Conservation (phyloP, 78 protist genomes). For the Tieghemostelium lacteum region DNA sequence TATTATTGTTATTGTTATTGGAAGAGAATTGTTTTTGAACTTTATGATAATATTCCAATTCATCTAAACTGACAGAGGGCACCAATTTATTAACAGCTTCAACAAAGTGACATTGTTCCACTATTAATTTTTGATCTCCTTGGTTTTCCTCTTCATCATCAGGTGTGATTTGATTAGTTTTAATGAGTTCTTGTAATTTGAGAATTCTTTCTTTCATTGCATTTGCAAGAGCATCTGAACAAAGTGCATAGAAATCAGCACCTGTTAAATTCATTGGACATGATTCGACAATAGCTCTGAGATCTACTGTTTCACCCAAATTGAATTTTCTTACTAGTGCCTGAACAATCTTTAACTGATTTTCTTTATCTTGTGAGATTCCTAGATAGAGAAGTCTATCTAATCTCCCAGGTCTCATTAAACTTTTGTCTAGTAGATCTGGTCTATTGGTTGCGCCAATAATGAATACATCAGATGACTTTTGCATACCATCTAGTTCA, state of each 20-base stretch:
- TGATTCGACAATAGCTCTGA: conserved; percentile 26
- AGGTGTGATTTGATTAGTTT: neutral
- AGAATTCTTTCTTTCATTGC: conserved; percentile 69
- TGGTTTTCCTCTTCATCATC: neutral
- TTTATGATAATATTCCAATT: conserved; percentile 48
- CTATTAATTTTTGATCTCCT: conserved; percentile 22
- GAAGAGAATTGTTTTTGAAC: conserved; percentile 68
- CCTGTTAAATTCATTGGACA: conserved; percentile 83
- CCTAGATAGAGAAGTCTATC: conserved; percentile 85
- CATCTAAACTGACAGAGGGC: conserved; percentile 76
- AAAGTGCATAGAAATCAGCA: conserved; percentile 81
- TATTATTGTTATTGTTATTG: too few relatives aligned
- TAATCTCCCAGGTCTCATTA: conserved; percentile 96
- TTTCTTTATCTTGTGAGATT: conserved; percentile 40
- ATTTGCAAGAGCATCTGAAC: conserved; percentile 73
- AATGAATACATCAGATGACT: conserved; percentile 88
- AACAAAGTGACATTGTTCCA: conserved; percentile 55
- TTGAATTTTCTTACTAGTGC: conserved; percentile 84
- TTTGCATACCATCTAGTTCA: conserved; percentile 90
- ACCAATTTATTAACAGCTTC: conserved; percentile 58
- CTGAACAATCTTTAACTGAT: conserved; percentile 49
- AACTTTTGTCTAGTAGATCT: conserved; percentile 95
- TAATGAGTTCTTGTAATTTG: conserved; percentile 18
- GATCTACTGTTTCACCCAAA: conserved; percentile 30
- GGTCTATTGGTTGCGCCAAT: conserved; percentile 99